Base-by-base conservation (phyloP, 2,329 filamentous ascomycete species). In the Exophiala bonariae region DNA sequence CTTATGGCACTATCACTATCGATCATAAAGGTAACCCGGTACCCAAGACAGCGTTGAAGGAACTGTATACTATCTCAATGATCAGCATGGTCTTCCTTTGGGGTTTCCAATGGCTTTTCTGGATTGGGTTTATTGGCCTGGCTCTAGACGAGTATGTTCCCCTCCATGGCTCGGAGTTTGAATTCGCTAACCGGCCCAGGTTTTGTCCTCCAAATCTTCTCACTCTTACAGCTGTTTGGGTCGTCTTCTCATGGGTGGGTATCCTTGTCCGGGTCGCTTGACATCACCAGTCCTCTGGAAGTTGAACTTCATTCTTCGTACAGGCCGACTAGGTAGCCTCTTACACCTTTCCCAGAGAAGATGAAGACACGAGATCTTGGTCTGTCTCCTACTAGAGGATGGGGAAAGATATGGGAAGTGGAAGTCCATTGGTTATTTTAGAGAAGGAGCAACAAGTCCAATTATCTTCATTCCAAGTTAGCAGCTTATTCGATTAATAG, bases 61-160 rank as follows among this genome's bases (percentile, higher is more conserved):
- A 36, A 32, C 20, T 57, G 18, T 54, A 47, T 46, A 31, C 38
- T 20, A 18, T 59, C 37, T 48, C 46, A 20, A 35, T 48, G 11
- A 35, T 52, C n/a, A 52, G 37, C 40, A 57, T 57, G 51, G 19
- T 41, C 38, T 10, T 59, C 32, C 50, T 64, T 37, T 63, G 59
- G 57, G 35, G 59, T 41, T 50, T 57, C 8, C 62, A 63, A 50
- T 62, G 60, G 57, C n/a, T 61, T 32, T 64, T 64, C 45, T 64
- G 62, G 63, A 33, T 7, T 17, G 63, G 62, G 23, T 62, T 61
- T 38, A 56, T 64, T 39, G 43, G 47, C 14, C 52, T 64, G n/a
- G 52, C 47, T 44, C 39, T 41, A 17, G 54, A 60, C 40, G 32
- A 53, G 60, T 64, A 60, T 22, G 62, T 62, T 46, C 37, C 43